Percentiles rank a stretch among this genome's conserved stretches.
Conservation (phyloP, 495 filamentous ascomycete species). For the Darksidea phi region DNA sequence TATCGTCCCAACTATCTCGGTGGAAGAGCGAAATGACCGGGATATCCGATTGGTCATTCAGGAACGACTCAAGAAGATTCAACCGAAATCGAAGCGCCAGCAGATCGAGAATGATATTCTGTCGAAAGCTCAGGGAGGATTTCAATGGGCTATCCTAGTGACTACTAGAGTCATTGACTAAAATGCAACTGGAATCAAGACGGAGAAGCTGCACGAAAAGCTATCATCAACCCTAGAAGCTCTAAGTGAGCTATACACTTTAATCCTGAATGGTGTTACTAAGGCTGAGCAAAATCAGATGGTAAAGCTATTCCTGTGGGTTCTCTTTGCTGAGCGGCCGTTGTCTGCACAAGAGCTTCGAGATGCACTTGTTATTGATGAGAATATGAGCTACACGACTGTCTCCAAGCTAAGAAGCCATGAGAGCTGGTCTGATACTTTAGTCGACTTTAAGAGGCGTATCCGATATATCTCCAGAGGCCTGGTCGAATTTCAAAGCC, state of each 20-base stretch:
- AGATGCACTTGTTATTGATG: constrained; percentile 10
- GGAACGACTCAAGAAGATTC: neutral
- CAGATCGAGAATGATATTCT: constrained; percentile 2
- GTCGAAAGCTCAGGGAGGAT: constrained; percentile 6
- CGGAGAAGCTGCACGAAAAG: constrained; percentile 10
- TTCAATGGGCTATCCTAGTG: constrained; percentile 10
- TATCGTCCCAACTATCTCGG: neutral
- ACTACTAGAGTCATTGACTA: neutral
- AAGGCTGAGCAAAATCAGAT: constrained; percentile 5
- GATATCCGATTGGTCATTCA: neutral
- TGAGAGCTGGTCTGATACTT: constrained; percentile 5
- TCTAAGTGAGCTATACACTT: neutral
- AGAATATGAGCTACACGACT: constrained; percentile 1
- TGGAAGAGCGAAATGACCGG: neutral
- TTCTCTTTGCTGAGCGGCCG: constrained; percentile 10
- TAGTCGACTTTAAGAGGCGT: neutral
- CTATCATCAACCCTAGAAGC: neutral
- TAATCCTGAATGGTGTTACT: neutral
- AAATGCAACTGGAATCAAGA: neutral
- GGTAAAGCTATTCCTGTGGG: constrained; percentile 8
- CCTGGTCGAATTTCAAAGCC: constrained; percentile 9
- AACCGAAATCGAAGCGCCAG: neutral
- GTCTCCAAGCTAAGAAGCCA: neutral
- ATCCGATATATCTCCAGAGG: constrained; percentile 1
- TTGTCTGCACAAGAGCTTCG: constrained; percentile 10